These are phyloP conservation scores for Geranium brycei DNA, from an alignment of 345 rosid genomes.

Conservation along the genomic window DNA sequence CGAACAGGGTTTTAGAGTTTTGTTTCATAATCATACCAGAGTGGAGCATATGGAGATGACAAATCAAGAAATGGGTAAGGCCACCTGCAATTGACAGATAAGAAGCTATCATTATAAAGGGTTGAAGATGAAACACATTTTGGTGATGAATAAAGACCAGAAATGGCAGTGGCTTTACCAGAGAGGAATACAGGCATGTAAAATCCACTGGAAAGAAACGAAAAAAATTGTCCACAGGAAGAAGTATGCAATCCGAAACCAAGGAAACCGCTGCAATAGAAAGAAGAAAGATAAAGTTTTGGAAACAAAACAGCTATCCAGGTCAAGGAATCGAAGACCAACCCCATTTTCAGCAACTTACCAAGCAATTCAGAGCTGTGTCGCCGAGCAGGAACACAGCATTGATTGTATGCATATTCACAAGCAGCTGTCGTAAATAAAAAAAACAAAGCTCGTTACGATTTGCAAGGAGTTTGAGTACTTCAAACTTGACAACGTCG, in stretches of 20 bases:
- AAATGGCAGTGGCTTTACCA: slow-evolving; percentile 31
- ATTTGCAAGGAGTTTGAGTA: no score
- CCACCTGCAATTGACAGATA: slow-evolving; percentile 52
- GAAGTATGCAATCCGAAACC: slow-evolving; percentile 84
- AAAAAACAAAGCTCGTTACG: not conserved
- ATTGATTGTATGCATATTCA: slow-evolving; percentile 77
- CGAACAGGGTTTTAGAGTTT: no score
- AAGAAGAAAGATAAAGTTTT: not conserved
- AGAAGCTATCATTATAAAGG: not conserved
- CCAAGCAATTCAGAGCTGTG: slow-evolving; percentile 71
- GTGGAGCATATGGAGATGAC: slow-evolving; percentile 35
- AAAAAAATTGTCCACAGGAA: slow-evolving; percentile 70
- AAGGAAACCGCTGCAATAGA: slow-evolving; percentile 62
- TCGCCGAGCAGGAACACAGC: slow-evolving; percentile 70
- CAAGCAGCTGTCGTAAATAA: slow-evolving; percentile 39
- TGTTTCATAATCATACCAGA: slow-evolving; percentile 37
- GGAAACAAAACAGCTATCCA: not conserved
- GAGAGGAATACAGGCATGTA: slow-evolving; percentile 54
- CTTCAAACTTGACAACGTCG: no score
- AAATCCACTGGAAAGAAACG: slow-evolving; percentile 73
- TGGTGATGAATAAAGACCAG: slow-evolving; percentile 17
- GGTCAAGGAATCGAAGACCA: not conserved
- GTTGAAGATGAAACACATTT: not conserved
- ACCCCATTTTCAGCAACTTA: slow-evolving; percentile 12
- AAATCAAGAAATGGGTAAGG: slow-evolving; percentile 93